Evolutionary conservation across 2,329 filamentous ascomycete genomes (phyloP), one percentile per base, ranked within the genome.

Genomic region (Fusarium domesticum): DNA sequence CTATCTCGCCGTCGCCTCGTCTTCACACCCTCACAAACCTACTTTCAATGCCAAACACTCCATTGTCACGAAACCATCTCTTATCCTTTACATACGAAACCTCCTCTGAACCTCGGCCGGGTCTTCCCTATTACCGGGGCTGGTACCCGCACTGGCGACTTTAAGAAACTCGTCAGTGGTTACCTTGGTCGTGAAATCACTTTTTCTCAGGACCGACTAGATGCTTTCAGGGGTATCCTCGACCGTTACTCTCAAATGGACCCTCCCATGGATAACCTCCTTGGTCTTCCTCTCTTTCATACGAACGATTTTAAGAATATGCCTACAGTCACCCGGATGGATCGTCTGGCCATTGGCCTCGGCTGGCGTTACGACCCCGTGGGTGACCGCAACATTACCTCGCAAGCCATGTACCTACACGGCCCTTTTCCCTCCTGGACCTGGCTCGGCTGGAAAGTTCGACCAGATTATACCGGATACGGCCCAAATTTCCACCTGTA

Each of bases 41-140:
- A 70, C 48, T 70, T 67, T 36, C 67, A 70, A 42, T 70, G 67
- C 48, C 59, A 61, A 20, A 48, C 58, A 7, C 47, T 69, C 11
- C 66, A 69, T 50, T 70, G 66, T 38, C 64, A 67, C 42, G 67
- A 70, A 46, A 66, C 61, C 41, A 56, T 70, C 5, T 59, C 59
- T 5, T 47, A 64, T 14, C 62, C 66, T 15, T 54, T 70, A 7
- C 54, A 61, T 14, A 57, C 63, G 18, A 61, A 63, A 11, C 57
- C 62, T 1, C 51, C 57, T 11, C 49, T 67, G 36, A 59, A 59
- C 15, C 55, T 65, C 16, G 64, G 64, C 12, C 65, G 63, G 10
- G 63, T 65, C 3, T 68, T 68, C 18, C 58, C 61, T 1, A 19
- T 31, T n/a, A 45, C 43, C 31, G 57, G 53, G 15, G 57, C 51